Base-by-base conservation (phyloP, 768 basidiomycete genomes). In the Mrakia hoshinonis region DNA sequence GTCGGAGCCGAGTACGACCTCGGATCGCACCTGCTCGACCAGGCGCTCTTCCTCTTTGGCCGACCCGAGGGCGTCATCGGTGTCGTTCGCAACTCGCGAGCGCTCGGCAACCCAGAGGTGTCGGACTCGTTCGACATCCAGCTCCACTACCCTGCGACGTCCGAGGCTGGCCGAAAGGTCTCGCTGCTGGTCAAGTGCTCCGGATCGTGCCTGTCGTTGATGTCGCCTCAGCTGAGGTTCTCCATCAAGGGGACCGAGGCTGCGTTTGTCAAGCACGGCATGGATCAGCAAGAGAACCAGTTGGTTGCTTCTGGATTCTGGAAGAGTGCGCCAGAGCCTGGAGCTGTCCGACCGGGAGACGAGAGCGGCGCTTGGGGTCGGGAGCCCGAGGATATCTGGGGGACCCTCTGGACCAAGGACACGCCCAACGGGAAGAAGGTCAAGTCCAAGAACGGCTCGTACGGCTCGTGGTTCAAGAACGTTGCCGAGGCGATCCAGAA, bases 261-360 rank as follows among this genome's bases (percentile, higher is more conserved):
- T 34, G 84, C 86, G 3, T 92, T 84, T 79, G 81, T 83, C 70
- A 93, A 95, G 79, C 84, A 83, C 76, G 90, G 90, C 6, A 78
- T 90, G 26, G 91, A 92, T 78, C 80, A 85, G 3, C 91, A 93
- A 77, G 91, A 92, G 80, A 85, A 86, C 65, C 87, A 89, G 74
- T 83, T 91, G 63, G 87, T 86, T 76, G 47, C 51, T 4, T 48
- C 46, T 18, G 58, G 58, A 3, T 38, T 36, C 36, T 61, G 36
- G 81, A 79, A 13, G 67, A 85, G 49, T 77, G 84, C 73, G 81
- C 81, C 55, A 73, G 79, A 4, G 77, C 77, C 34, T 88, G 61
- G 20, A 20, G 69, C 49, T 1, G 26, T 36, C 52, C 46, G 48
- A 31, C 51, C 58, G 1, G 47, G 51, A 3, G 70, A 72, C 29